These are phyloP conservation scores for Medicago lupulina DNA, from an alignment of 306 rosid species.

Conservation along the genomic window DNA sequence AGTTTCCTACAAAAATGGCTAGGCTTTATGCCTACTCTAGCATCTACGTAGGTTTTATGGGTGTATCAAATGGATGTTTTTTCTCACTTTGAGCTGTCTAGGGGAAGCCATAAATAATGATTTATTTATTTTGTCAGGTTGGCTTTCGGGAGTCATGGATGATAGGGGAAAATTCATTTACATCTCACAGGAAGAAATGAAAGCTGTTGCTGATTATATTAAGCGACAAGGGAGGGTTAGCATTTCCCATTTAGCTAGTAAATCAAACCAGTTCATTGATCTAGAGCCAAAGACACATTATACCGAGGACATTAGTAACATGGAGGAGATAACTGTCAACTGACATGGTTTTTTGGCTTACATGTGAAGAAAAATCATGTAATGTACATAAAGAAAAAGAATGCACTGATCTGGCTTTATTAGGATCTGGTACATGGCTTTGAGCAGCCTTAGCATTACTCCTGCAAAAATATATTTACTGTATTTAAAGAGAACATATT, in stretches of 20 bases:
- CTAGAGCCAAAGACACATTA: slow-evolving; percentile 82
- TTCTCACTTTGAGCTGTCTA: background rate
- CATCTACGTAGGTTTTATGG: background rate
- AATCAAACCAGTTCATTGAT: slow-evolving; percentile 98
- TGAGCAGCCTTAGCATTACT: slow-evolving; percentile 39
- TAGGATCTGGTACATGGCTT: slow-evolving; percentile 38
- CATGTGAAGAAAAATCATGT: slow-evolving; percentile 33
- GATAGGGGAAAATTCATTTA: slow-evolving; percentile 94
- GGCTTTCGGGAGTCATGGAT: slow-evolving; percentile 97
- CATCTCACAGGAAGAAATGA: slow-evolving; percentile 94
- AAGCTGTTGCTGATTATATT: slow-evolving; percentile 91
- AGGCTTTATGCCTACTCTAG: background rate
- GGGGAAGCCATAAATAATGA: background rate
- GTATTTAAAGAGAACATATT: slow-evolving; percentile 4
- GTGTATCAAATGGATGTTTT: background rate
- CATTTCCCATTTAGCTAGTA: slow-evolving; percentile 93
- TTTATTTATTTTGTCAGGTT: slow-evolving; percentile 56
- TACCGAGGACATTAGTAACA: slow-evolving; percentile 57
- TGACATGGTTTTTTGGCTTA: slow-evolving; percentile 42
- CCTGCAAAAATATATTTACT: slow-evolving; percentile 6
- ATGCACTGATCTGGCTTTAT: slow-evolving; percentile 3
- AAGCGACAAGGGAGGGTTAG: slow-evolving; percentile 92
- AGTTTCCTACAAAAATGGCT: background rate
- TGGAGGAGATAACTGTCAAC: slow-evolving; percentile 69
- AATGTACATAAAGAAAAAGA: slow-evolving; percentile 20